Evolutionary conservation across 768 basidiomycete genomes (phyloP).

Genomic region (Lactarius vividus): DNA sequence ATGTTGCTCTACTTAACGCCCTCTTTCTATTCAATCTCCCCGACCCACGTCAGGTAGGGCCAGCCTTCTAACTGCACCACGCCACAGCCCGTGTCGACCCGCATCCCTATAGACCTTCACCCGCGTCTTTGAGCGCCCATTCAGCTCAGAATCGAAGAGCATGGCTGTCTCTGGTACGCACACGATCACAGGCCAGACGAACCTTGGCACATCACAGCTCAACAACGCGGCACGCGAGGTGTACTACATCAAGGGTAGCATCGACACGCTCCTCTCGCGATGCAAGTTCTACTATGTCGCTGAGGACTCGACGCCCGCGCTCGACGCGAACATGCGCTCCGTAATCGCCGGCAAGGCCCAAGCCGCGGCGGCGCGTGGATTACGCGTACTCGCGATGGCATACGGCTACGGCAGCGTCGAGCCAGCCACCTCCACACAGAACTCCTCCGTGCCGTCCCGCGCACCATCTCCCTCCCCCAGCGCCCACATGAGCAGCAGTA

Average conservation of each 20-base stretch:
- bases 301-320: conserved; percentile 80
- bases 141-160: conserved; percentile 91
- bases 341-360: conserved; percentile 72
- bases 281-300: conserved; percentile 90
- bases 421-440: conserved; percentile 28
- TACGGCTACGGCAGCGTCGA: conserved; percentile 72
- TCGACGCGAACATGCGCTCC: conserved; percentile 66
- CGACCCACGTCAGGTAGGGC: conserved; percentile 69
- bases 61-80: background rate
- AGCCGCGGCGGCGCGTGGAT: conserved; percentile 66
- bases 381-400: conserved; percentile 90
- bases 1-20: conserved; percentile 87
- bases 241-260: conserved; percentile 90
- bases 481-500: conserved; percentile 29
- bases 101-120: conserved; percentile 51
- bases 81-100: background rate
- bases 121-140: conserved; percentile 76
- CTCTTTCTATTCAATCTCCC: conserved; percentile 60
- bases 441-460: conserved; percentile 24
- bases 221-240: conserved; percentile 55
- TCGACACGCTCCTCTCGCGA: conserved; percentile 80
- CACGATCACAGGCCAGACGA: conserved; percentile 34
- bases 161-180: conserved; percentile 88
- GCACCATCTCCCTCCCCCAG: conserved; percentile 31
- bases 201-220: conserved; percentile 29